Percentiles rank a stretch among this genome's conserved stretches.
Evolutionary conservation across 495 filamentous ascomycete genomes (phyloP).

Genomic region (Astrocystis sublimbata): DNA sequence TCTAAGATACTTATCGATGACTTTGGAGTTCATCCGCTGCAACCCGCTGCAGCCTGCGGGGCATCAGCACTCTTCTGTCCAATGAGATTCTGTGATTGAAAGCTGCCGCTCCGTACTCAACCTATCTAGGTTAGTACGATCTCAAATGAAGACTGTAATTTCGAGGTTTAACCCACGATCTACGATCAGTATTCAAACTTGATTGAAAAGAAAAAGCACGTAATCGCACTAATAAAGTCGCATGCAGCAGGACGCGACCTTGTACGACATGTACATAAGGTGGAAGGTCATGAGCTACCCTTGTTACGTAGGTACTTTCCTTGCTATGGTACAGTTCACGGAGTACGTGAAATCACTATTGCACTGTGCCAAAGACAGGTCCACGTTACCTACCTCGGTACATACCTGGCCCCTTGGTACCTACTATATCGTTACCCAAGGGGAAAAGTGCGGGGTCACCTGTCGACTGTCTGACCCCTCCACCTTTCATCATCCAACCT

Average conservation of each 20-base stretch:
- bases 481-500: neutral
- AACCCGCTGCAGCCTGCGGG: no score
- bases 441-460: neutral
- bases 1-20: neutral
- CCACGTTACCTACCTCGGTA: neutral
- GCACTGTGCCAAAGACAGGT: no score
- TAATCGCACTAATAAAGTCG: no score
- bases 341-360: no score
- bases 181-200: no score
- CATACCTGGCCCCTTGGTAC: neutral
- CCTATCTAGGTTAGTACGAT: no score
- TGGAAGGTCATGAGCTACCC: no score
- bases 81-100: slow-evolving; percentile 7
- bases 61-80: neutral
- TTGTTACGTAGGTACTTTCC: neutral
- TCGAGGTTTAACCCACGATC: no score
- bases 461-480: neutral
- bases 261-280: neutral
- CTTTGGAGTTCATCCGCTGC: neutral
- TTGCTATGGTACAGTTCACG: no score
- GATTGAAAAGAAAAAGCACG: no score
- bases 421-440: neutral
- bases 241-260: neutral
- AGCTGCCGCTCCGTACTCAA: neutral
- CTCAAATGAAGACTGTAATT: no score